phyloP scores from a whole-genome alignment of 2,329 filamentous ascomycete genomes.

The Fusarium sp. region DNA sequence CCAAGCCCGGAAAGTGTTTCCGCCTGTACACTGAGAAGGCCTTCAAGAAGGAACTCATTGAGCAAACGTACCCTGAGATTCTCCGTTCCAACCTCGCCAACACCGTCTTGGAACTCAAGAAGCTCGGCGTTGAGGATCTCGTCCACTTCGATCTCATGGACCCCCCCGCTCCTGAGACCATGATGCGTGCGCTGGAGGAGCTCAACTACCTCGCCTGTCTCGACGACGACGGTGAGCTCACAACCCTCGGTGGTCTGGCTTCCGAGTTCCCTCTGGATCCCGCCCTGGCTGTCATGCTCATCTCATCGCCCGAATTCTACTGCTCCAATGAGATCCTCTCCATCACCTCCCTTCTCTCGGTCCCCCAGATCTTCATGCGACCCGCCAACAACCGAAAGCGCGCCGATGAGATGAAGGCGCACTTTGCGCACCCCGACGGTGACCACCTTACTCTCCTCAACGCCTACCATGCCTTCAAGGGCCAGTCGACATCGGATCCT shows the following conservation, averaged over 20 bases:
- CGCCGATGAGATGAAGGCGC: slow-evolving; percentile 96
- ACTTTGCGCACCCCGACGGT: slow-evolving; percentile 92
- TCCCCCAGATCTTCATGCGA: slow-evolving; percentile 92
- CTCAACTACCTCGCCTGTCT: slow-evolving; percentile 97
- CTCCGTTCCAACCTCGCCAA: slow-evolving; percentile 93
- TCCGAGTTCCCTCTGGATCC: slow-evolving; percentile 97
- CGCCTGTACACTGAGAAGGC: slow-evolving; percentile 93
- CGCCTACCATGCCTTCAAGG: slow-evolving; percentile 97
- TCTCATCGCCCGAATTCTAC: slow-evolving; percentile 96
- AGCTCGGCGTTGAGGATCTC: slow-evolving; percentile 93
- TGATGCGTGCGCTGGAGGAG: slow-evolving; percentile 98
- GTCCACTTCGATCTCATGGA: slow-evolving; percentile 99
- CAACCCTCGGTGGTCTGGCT: slow-evolving; percentile 83
- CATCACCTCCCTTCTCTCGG: slow-evolving; percentile 91
- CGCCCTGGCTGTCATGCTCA: slow-evolving; percentile 95
- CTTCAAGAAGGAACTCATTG: slow-evolving; percentile 98
- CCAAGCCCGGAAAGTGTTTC: slow-evolving; percentile 98
- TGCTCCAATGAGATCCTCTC: slow-evolving; percentile 99
- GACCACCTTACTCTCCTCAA: slow-evolving; percentile 97
- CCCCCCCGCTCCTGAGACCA: slow-evolving; percentile 94
- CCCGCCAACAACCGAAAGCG: slow-evolving; percentile 87
- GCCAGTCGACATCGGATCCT: slow-evolving; percentile 67
- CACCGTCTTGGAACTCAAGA: slow-evolving; percentile 96
- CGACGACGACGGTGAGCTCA: slow-evolving; percentile 95
- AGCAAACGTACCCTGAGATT: slow-evolving; percentile 97